Base-by-base conservation (phyloP, 371 early-diverging fungal species). In the Furculomyces boomerangus region DNA sequence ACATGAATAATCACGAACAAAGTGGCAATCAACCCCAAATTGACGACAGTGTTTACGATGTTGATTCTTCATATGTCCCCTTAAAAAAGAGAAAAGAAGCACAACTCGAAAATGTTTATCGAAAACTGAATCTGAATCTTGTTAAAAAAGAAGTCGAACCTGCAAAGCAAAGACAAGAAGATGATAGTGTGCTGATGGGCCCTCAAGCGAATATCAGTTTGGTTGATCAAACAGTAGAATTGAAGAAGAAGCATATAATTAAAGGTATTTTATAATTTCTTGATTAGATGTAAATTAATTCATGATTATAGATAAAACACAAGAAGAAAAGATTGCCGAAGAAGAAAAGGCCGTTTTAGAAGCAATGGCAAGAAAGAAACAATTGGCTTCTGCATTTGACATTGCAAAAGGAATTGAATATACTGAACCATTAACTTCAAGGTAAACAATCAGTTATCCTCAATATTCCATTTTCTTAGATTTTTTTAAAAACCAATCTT, bases 331-430 rank as follows among this genome's bases (percentile, higher is more conserved):
- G 60, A 76, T 78, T 30, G 54, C 84, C 13, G 93, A 92, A 47
- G 80, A 90, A 61, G 91, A 92, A 65, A 65, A 70, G 55, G 76
- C 78, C 54, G 80, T 94, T 55, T 74, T 91, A 60, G 79, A 81
- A 56, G 90, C 89, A 0, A 84, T 90, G 43, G 72, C 84, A 5
- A 74, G 77, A 41, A 73, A 81, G 57, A 90, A 87, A 56, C 79
- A 81, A 37, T 67, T 93, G 39, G 80, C 84, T 1, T 88, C 90
- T 16, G 90, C 79, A 25, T 75, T 77, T 53, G 93, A 93, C 65
- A 74, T 90, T 35, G 93, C 93, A 0, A 70, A 82, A 53, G 92
- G 88, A 37, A 82, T 88, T 16, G 71, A 72, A 5, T 94, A 94
- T 63, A 84, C 76, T 10, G 85, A 90, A 44, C 75, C 93, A 7